A percentile compares a stretch with the other conserved stretches of the same genome.
Evolutionary conservation across 106 monocot species (phyloP).

Genomic region (Iris macrosiphon): DNA sequence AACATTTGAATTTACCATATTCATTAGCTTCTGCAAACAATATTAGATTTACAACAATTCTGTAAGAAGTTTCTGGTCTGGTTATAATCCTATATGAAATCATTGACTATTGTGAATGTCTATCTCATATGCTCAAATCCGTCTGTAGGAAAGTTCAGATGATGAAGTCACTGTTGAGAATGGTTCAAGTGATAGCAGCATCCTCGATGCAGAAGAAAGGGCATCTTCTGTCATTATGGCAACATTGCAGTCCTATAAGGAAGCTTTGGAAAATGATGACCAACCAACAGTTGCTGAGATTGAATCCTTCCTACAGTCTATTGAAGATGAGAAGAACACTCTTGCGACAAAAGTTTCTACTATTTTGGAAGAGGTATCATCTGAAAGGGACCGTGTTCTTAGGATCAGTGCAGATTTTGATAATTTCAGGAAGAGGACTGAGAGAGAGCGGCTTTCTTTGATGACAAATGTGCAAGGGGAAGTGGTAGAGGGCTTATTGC

Average conservation of each 20-base stretch:
- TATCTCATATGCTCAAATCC: too few species aligned
- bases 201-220: constrained; percentile 26
- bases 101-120: too few species aligned
- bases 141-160: constrained; percentile 59
- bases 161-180: constrained; percentile 25
- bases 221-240: constrained; percentile 28
- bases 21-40: too few species aligned
- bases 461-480: constrained; percentile 80
- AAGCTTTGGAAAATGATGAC: constrained; percentile 63
- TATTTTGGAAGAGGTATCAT: constrained; percentile 37
- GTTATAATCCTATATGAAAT: too few species aligned
- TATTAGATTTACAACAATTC: too few species aligned
- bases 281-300: constrained; percentile 56
- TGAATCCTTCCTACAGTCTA: constrained; percentile 62
- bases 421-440: constrained; percentile 80
- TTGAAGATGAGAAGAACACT: constrained; percentile 72
- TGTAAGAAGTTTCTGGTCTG: too few species aligned
- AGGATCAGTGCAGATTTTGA: constrained; percentile 93
- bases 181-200: constrained; percentile 17
- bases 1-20: too few species aligned
- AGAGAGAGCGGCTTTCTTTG: constrained; percentile 59
- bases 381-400: constrained; percentile 57
- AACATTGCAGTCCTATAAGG: constrained; percentile 51
- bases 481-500: constrained; percentile 71
- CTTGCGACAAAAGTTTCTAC: constrained; percentile 34